Evolutionary conservation across 2,329 filamentous ascomycete species (phyloP).

Genomic region (Fusarium sp.): DNA sequence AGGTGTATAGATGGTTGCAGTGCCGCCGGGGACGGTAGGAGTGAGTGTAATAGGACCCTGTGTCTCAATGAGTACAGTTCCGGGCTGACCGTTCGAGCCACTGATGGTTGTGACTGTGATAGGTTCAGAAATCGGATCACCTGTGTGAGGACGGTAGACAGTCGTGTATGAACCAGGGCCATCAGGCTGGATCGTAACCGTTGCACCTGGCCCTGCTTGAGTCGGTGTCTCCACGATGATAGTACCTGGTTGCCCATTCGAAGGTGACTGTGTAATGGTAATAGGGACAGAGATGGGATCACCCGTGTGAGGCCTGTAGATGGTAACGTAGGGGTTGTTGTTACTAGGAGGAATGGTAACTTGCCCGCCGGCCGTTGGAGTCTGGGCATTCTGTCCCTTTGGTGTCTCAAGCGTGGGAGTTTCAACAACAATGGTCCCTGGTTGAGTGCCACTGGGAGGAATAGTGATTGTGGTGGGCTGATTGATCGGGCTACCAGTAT

Average conservation of each 20-base stretch:
- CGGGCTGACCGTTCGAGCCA: constrained; percentile 22
- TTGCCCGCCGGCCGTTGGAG: constrained; percentile 6
- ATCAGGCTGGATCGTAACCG: too few relatives aligned
- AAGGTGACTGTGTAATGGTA: too few relatives aligned
- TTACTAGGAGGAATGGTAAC: constrained; percentile 23
- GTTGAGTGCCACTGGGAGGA: constrained; percentile 4
- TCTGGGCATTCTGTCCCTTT: constrained; percentile 14
- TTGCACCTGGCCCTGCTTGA: too few relatives aligned
- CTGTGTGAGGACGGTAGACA: too few relatives aligned
- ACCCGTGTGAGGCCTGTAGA: constrained; percentile 14
- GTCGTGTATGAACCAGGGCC: too few relatives aligned
- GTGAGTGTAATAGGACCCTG: constrained; percentile 23
- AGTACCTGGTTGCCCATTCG: too few relatives aligned
- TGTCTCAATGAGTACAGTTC: constrained; percentile 32
- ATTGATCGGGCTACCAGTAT: constrained; percentile 11
- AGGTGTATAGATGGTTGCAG: constrained; percentile 21
- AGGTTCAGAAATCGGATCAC: constrained; percentile 19
- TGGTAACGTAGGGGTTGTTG: constrained; percentile 27
- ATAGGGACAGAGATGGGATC: too few relatives aligned
- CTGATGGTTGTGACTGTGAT: constrained; percentile 30
- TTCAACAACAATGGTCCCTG: constrained; percentile 29
- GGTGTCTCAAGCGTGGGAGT: constrained; percentile 19
- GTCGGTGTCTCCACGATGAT: too few relatives aligned
- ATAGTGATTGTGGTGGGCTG: constrained; percentile 18
- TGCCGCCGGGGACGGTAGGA: constrained; percentile 3